Evolutionary conservation across 2,329 filamentous ascomycete species (phyloP).

Genomic region (Colletotrichum sp.): DNA sequence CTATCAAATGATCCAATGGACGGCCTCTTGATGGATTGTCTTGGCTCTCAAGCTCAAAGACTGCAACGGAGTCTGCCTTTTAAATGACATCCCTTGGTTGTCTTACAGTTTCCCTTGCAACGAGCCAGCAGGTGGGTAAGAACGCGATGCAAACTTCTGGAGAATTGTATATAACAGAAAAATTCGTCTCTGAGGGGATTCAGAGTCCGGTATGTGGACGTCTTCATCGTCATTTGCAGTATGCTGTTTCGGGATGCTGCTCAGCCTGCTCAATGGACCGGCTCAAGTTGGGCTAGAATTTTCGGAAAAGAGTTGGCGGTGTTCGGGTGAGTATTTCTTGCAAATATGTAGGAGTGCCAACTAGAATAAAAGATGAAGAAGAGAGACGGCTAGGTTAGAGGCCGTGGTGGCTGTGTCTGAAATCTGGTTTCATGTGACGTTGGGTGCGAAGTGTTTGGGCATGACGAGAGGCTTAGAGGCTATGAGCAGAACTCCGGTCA

Average conservation of each 20-base stretch:
- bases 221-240: neutral
- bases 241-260: neutral
- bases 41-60: neutral
- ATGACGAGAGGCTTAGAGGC: rapidly evolving
- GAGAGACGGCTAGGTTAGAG: rapidly evolving
- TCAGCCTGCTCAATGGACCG: too few relatives aligned
- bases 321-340: rapidly evolving
- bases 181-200: too few relatives aligned
- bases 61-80: neutral
- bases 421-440: rapidly evolving
- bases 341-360: too few relatives aligned
- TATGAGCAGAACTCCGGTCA: neutral
- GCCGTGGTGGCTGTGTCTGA: neutral
- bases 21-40: too few relatives aligned
- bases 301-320: too few relatives aligned
- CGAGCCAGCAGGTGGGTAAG: neutral
- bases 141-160: too few relatives aligned
- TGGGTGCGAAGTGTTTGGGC: neutral
- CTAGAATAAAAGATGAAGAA: neutral
- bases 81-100: neutral
- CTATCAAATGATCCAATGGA: neutral
- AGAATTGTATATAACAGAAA: too few relatives aligned
- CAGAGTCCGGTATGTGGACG: too few relatives aligned
- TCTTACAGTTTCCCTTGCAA: neutral
- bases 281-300: too few relatives aligned